These are phyloP conservation scores for Globisporangium solare DNA, from an alignment of 352 stramenopile genomes.

Conservation along the genomic window DNA sequence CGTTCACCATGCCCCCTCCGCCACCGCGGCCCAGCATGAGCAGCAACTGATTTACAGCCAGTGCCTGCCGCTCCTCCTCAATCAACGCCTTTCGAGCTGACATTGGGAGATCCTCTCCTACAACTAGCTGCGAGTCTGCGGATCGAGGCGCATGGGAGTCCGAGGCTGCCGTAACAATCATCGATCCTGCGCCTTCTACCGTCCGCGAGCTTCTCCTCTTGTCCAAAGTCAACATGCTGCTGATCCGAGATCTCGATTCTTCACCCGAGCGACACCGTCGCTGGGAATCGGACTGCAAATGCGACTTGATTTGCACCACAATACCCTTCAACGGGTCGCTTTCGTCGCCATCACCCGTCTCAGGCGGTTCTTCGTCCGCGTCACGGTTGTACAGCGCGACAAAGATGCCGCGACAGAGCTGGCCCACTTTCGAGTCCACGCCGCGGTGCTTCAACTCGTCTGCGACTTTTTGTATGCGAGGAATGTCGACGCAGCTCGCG, in stretches of 20 bases:
- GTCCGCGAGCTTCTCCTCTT: neutral
- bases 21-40: conserved; percentile 37
- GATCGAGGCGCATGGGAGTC: too few species aligned
- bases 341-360: conserved; percentile 7
- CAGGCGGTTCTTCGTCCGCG: conserved; percentile 28
- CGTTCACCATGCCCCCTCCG: conserved; percentile 41
- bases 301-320: conserved; percentile 45
- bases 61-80: conserved; percentile 11
- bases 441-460: conserved; percentile 30
- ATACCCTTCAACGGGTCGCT: conserved; percentile 35
- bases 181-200: too few species aligned
- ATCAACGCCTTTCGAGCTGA: too few species aligned
- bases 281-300: conserved; percentile 26
- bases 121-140: too few species aligned
- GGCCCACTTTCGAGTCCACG: conserved; percentile 19
- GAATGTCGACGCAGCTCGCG: conserved; percentile 34
- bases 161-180: too few species aligned
- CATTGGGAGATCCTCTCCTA: too few species aligned
- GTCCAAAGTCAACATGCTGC: conserved; percentile 8
- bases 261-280: neutral
- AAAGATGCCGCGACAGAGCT: conserved; percentile 58
- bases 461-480: conserved; percentile 22
- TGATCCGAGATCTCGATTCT: neutral
- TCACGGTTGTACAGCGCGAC: conserved; percentile 58
- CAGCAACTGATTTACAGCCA: conserved; percentile 39